Base-by-base conservation (phyloP, 805 yeast genomes). In the Yarrowia sp. region DNA sequence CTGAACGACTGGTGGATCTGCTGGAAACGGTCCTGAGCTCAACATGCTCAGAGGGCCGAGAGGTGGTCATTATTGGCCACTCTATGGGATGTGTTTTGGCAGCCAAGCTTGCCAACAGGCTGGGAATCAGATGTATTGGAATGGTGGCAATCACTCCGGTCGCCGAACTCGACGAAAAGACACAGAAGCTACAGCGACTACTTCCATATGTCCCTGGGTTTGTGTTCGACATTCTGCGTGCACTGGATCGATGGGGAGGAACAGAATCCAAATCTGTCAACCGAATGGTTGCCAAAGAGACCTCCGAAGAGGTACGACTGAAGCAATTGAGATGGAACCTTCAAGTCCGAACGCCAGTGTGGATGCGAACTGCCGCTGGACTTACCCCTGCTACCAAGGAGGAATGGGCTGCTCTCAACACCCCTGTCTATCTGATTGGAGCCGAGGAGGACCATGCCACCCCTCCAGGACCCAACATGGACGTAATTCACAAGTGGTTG, bases 311-410 rank as follows among this genome's bases (percentile, higher is more conserved):
- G 69, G 79, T 80, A 54, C 80, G 83, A 61, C 71, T 81, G 48
- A 76, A 85, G 19, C 96, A 89, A 73, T 78, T 88, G 41, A 75
- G 90, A 54, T 86, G 90, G 87, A 89, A 89, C 72, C 70, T 88
- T 67, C 90, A 87, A 72, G 81, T 87, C 16, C 78, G 82, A 58
- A 80, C 91, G 0, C 67, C 68, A 9, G 76, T 83, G 1, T 81
- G 89, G 72, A 74, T 89, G 63, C 78, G 79, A 62, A 85, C 87
- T 67, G 77, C 83, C 1, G 67, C 73, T 36, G 86, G 87, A 1
- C 82, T 86, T 66, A 66, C 71, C n/a, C 75, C 79, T 21, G 79
- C 83, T 14, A 75, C 75, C 5, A 68, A 68, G 17, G 70, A 76
- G 9, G 88, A 85, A 49, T 78, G 88, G 69, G 71, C 72, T 14